Evolutionary conservation across 208 protist species (phyloP).

Genomic region (Leishmania amazonensis): DNA sequence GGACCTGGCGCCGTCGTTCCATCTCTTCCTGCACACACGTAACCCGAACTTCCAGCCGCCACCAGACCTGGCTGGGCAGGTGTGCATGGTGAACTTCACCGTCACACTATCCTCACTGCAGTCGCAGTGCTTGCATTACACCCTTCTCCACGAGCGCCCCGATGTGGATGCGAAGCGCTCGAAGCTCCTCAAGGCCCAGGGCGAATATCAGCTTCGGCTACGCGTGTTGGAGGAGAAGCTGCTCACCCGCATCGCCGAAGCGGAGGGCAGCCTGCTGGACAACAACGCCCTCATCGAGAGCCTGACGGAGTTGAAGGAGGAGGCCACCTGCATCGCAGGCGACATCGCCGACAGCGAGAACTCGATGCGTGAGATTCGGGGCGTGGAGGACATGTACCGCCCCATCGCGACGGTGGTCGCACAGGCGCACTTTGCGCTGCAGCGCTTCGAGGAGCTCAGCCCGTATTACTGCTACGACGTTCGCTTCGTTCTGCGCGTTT

Average conservation of each 20-base stretch:
- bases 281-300: constrained; percentile 96
- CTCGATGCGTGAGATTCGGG: constrained; percentile 89
- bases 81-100: constrained; percentile 99
- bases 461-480: constrained; percentile 98
- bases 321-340: constrained; percentile 86
- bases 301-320: constrained; percentile 95
- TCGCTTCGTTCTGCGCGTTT: constrained; percentile 94
- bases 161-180: constrained; percentile 95
- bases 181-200: constrained; percentile 94
- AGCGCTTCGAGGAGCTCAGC: constrained; percentile 93
- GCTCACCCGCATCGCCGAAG: constrained; percentile 92
- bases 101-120: constrained; percentile 96
- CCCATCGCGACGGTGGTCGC: constrained; percentile 91
- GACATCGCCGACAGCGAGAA: constrained; percentile 93
- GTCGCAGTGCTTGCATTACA: constrained; percentile 94
- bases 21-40: constrained; percentile 97
- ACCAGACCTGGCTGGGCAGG: constrained; percentile 95
- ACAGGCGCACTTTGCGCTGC: constrained; percentile 96
- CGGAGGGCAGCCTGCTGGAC: constrained; percentile 97
- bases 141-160: constrained; percentile 94
- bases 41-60: constrained; percentile 95
- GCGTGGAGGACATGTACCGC: constrained; percentile 90
- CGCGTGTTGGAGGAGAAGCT: constrained; percentile 96
- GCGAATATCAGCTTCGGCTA: constrained; percentile 95
- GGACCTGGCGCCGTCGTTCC: constrained; percentile 97